Conservation (phyloP, 2,329 filamentous ascomycete species). For the Cladosporium sp. region DNA sequence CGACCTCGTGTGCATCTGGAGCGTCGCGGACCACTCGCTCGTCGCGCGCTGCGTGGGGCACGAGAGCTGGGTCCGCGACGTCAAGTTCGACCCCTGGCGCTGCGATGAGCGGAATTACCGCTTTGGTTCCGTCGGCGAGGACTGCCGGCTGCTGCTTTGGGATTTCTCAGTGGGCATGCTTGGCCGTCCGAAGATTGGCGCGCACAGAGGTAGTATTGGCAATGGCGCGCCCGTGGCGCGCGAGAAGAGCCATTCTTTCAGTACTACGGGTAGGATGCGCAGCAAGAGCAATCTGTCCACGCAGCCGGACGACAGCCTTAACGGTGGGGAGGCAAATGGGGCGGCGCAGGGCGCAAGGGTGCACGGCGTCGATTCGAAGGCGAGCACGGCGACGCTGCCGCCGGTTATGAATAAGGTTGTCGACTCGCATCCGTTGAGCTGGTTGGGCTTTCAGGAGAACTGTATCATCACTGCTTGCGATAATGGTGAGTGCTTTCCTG, state of each 20-base stretch:
- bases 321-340: conserved; percentile 40
- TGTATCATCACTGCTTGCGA: conserved; percentile 89
- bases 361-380: conserved; percentile 79
- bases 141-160: conserved; percentile 85
- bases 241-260: conserved; percentile 39
- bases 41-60: conserved; percentile 92
- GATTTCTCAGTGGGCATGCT: conserved; percentile 98
- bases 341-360: conserved; percentile 30
- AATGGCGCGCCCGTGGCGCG: conserved; percentile 45
- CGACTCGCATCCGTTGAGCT: conserved; percentile 79
- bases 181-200: conserved; percentile 70
- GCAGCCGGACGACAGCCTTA: conserved; percentile 22
- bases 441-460: conserved; percentile 89
- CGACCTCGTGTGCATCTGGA: conserved; percentile 95
- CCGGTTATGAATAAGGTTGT: conserved; percentile 84
- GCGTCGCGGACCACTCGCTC: conserved; percentile 71
- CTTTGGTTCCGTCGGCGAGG: conserved; percentile 92
- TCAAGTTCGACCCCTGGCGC: conserved; percentile 94
- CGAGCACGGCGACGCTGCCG: conserved; percentile 76
- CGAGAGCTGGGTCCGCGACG: conserved; percentile 87
- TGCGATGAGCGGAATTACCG: conserved; percentile 94
- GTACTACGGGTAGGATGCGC: conserved; percentile 53
- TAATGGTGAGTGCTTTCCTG: conserved; percentile 58
- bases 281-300: conserved; percentile 64
- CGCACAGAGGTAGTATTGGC: conserved; percentile 48